Percentiles rank a stretch among this genome's conserved stretches.
Evolutionary conservation across 2,329 filamentous ascomycete species (phyloP).

Genomic region (Pseudogymnoascus sp.): DNA sequence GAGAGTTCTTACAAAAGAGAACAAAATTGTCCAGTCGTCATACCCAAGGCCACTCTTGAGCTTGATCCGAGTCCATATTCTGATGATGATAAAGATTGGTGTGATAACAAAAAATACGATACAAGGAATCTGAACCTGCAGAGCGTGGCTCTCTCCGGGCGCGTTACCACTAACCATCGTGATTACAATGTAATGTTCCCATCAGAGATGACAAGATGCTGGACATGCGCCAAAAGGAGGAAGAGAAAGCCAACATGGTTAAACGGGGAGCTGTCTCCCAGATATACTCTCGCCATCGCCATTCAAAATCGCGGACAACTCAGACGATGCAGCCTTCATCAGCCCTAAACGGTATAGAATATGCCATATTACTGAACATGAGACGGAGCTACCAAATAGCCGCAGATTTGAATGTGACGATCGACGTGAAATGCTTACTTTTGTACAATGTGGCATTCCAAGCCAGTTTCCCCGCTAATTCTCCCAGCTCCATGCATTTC

Average conservation of each 20-base stretch:
- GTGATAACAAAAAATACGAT: slow-evolving; percentile 40
- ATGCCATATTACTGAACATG: background rate
- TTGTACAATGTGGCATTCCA: background rate
- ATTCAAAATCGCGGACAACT: background rate
- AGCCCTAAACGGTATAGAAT: background rate
- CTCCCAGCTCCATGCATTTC: background rate
- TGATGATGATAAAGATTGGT: slow-evolving; percentile 34
- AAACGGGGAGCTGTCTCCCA: background rate
- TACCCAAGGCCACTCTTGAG: slow-evolving; percentile 31
- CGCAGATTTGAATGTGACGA: background rate
- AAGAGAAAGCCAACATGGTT: background rate
- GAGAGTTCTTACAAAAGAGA: slow-evolving; percentile 33
- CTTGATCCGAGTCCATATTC: slow-evolving; percentile 35
- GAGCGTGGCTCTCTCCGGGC: background rate
- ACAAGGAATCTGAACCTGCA: slow-evolving; percentile 35
- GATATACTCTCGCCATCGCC: background rate
- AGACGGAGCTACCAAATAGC: background rate
- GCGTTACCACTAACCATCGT: slow-evolving; percentile 1
- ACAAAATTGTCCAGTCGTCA: slow-evolving; percentile 38
- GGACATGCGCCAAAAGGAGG: background rate
- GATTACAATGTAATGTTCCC: background rate
- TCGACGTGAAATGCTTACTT: background rate
- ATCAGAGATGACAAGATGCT: background rate
- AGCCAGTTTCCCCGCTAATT: background rate
- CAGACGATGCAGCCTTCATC: background rate